phyloP scores from a whole-genome alignment of 2,329 filamentous ascomycete species.

The Chaetomium sp. region DNA sequence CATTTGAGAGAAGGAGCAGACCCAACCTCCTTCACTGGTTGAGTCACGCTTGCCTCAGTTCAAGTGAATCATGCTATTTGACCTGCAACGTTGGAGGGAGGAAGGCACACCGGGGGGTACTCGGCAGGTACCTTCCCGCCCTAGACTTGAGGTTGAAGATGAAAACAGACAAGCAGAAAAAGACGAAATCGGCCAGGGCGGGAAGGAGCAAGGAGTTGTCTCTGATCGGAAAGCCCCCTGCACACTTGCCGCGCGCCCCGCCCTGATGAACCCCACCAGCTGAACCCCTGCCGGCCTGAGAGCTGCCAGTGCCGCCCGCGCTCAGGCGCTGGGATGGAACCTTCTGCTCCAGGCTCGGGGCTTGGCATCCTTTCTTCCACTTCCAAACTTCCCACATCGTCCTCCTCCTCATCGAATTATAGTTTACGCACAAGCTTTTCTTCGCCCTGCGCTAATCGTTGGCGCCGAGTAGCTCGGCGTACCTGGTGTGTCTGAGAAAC shows the following conservation, averaged over 20 bases:
- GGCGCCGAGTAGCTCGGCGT: not conserved
- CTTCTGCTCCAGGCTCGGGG: not conserved
- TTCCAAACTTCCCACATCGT: not conserved
- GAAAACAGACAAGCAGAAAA: no score
- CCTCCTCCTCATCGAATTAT: not conserved
- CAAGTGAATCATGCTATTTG: no score
- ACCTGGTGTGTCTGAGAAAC: not conserved
- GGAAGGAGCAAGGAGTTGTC: not conserved
- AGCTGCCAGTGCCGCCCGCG: not conserved
- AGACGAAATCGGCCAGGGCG: no score
- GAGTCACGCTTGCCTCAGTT: no score
- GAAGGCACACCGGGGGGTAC: no score
- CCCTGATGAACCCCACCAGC: not conserved
- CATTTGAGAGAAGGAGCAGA: no score
- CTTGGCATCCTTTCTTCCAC: not conserved
- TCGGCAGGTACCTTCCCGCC: no score
- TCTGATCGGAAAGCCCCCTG: not conserved
- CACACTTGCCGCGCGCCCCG: not conserved
- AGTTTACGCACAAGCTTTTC: constrained; percentile 4
- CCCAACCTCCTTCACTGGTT: no score
- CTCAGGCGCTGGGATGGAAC: no score
- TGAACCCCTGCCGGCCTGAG: not conserved
- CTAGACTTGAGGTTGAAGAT: not conserved
- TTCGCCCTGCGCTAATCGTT: constrained; percentile 1
- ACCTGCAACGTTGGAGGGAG: no score